These are phyloP conservation scores for Setaria viridis DNA, from an alignment of 202 grass and related monocot genomes.

Conservation along the genomic window DNA sequence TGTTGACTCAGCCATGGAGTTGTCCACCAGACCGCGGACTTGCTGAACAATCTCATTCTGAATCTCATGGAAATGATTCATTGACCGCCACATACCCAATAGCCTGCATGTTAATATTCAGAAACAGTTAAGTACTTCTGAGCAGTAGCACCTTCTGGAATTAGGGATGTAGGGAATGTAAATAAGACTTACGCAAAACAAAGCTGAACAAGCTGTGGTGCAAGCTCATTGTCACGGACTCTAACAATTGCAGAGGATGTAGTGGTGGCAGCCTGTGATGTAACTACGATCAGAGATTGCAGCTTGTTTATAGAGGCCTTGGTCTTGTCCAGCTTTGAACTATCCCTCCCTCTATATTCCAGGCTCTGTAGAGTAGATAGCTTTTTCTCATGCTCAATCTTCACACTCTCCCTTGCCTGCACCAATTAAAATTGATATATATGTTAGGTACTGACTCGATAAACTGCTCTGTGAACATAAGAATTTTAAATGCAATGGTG, in stretches of 20 bases:
- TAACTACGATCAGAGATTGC: slow-evolving; percentile 90
- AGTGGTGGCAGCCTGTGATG: slow-evolving; percentile 89
- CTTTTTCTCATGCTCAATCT: slow-evolving; percentile 97
- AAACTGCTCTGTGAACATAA: slow-evolving; percentile 12
- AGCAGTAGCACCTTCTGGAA: slow-evolving; percentile 24
- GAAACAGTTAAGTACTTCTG: slow-evolving; percentile 28
- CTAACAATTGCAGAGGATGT: slow-evolving; percentile 90
- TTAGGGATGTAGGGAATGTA: not conserved
- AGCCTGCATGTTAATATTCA: slow-evolving; percentile 59
- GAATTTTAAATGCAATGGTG: not conserved
- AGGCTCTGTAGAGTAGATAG: slow-evolving; percentile 88
- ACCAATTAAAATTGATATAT: slow-evolving; percentile 28
- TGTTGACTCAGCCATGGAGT: slow-evolving; percentile 74
- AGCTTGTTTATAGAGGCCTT: slow-evolving; percentile 97
- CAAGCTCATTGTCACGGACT: slow-evolving; percentile 95
- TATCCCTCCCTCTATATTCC: slow-evolving; percentile 84
- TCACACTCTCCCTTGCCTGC: slow-evolving; percentile 89
- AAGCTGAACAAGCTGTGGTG: slow-evolving; percentile 97
- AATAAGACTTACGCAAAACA: slow-evolving; percentile 77
- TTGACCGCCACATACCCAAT: slow-evolving; percentile 95
- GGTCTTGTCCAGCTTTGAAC: slow-evolving; percentile 93
- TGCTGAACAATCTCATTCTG: slow-evolving; percentile 95
- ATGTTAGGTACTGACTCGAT: not conserved
- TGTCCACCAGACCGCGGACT: slow-evolving; percentile 87
- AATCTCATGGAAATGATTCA: slow-evolving; percentile 88